phyloP scores from a whole-genome alignment of 2,329 filamentous ascomycete species.

The Colletotrichum australisinense region DNA sequence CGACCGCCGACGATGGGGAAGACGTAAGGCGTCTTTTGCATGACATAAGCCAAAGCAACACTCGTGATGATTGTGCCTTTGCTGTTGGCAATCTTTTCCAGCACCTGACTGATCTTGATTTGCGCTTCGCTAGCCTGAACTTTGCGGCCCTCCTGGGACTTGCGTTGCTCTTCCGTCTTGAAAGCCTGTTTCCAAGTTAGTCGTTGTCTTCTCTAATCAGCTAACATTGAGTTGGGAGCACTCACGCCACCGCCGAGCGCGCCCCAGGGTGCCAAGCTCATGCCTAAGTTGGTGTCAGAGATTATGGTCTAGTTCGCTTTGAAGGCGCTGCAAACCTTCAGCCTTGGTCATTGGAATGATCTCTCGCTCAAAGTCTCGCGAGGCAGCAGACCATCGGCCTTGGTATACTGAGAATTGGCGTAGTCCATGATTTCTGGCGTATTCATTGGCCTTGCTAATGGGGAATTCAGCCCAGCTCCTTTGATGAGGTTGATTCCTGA shows the following conservation, averaged over 20 bases:
- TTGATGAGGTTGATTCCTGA: neutral
- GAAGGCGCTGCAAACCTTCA: slow-evolving; percentile 51
- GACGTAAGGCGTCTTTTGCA: slow-evolving; percentile 77
- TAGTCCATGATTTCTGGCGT: slow-evolving; percentile 77
- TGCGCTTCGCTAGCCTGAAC: slow-evolving; percentile 63
- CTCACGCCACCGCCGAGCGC: slow-evolving; percentile 55
- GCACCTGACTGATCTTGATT: slow-evolving; percentile 56
- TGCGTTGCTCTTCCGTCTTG: slow-evolving; percentile 46
- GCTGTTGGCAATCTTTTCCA: slow-evolving; percentile 61
- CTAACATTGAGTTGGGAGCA: neutral
- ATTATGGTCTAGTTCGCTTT: neutral
- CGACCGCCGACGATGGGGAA: slow-evolving; percentile 80
- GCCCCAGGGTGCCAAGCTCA: slow-evolving; percentile 68
- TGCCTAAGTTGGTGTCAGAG: slow-evolving; percentile 48
- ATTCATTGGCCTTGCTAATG: slow-evolving; percentile 70
- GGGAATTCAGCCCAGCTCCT: neutral
- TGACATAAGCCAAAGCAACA: slow-evolving; percentile 77
- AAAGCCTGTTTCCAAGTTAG: slow-evolving; percentile 36
- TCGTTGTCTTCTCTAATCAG: neutral
- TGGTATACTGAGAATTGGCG: slow-evolving; percentile 78
- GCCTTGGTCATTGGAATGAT: slow-evolving; percentile 73
- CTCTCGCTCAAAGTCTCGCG: slow-evolving; percentile 77
- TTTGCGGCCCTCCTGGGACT: slow-evolving; percentile 49
- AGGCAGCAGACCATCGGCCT: slow-evolving; percentile 70
- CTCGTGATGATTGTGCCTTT: slow-evolving; percentile 57